Base-by-base conservation (phyloP, 345 rosid genomes). In the Eucalyptus globulus region DNA sequence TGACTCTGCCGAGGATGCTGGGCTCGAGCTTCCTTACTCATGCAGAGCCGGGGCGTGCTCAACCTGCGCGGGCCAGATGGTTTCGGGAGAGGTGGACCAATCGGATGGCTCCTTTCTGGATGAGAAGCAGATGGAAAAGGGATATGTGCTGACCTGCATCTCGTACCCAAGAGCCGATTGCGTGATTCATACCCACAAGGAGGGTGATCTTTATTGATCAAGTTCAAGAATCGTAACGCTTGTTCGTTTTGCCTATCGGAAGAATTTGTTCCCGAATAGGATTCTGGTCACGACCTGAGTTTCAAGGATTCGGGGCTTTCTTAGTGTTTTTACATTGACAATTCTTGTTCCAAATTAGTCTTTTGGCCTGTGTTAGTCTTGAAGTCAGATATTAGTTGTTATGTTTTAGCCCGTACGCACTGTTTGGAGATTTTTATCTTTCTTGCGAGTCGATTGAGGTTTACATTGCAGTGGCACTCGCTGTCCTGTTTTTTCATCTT, bases 31-130 rank as follows among this genome's bases (percentile, higher is more conserved):
- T 87, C 95, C 95, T 6, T 95, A 93, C 87, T 95, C 95, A 6
- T 95, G 96, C 93, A 92, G 96, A 89, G 96, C 96, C 0, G 95
- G 95, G 14, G 93, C 96, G 5, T 95, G 96, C 92, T 93, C 93
- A 8, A 93, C 93, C 27, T 95, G 96, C 72, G 95, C 95, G 0
- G 95, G 96, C 86, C 90, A 90, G 89, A 50, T 92, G 89, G 93
- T 67, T n/a, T 87, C 90, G 2, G 96, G 96, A 19, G 88, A 91
- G 8, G 96, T 94, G 6, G 95, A 94, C 88, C 96, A 94, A 65
- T 90, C 95, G 2, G 96, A 94, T 22, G 96, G 95, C 80, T 94
- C 95, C 7, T 94, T 93, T 92, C 93, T 93, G 8, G 96, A 94
- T 40, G 96, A 94, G 51, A 90, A 89, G 31, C 94, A 93, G 90